These are phyloP conservation scores for Sedum album DNA, from an alignment of 164 flowering plant genomes.

Conservation along the genomic window DNA sequence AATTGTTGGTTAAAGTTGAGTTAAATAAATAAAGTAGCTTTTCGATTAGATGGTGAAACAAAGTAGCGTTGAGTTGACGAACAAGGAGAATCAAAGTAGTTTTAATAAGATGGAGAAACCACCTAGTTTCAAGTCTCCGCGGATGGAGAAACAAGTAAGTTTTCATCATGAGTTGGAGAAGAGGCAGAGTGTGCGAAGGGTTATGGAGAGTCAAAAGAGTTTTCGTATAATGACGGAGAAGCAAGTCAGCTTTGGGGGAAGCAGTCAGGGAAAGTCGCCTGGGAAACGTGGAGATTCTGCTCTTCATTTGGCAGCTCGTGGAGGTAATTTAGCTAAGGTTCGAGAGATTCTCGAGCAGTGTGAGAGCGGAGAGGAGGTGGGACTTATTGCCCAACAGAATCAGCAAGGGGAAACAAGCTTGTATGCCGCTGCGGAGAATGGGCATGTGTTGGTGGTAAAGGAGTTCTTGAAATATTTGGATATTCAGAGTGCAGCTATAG, in stretches of 20 bases:
- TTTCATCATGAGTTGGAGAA: constrained; percentile 22
- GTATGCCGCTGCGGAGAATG: constrained; percentile 82
- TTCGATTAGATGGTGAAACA: not conserved
- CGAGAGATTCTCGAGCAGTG: constrained; percentile 51
- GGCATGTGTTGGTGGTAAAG: constrained; percentile 43
- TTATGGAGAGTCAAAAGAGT: constrained; percentile 47
- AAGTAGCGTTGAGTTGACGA: not conserved
- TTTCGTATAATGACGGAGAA: constrained; percentile 48
- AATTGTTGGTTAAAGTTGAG: not conserved
- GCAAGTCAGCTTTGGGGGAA: constrained; percentile 47
- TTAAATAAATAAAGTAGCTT: not conserved
- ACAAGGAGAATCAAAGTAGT: not conserved
- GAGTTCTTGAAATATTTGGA: constrained; percentile 66
- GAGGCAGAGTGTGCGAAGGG: constrained; percentile 21
- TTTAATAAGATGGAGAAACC: constrained; percentile 3
- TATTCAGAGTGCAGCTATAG: constrained; percentile 48
- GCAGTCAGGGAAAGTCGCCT: constrained; percentile 59
- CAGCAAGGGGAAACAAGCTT: constrained; percentile 76
- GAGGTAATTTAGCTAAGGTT: constrained; percentile 52
- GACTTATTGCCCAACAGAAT: constrained; percentile 47
- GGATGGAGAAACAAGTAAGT: constrained; percentile 11
- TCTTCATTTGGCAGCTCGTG: constrained; percentile 70
- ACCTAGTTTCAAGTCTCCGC: not conserved
- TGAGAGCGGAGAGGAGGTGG: constrained; percentile 22
- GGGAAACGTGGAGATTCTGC: constrained; percentile 77